phyloP scores from a whole-genome alignment of 2,329 filamentous ascomycete genomes.

The Fusarium cyanostomum region DNA sequence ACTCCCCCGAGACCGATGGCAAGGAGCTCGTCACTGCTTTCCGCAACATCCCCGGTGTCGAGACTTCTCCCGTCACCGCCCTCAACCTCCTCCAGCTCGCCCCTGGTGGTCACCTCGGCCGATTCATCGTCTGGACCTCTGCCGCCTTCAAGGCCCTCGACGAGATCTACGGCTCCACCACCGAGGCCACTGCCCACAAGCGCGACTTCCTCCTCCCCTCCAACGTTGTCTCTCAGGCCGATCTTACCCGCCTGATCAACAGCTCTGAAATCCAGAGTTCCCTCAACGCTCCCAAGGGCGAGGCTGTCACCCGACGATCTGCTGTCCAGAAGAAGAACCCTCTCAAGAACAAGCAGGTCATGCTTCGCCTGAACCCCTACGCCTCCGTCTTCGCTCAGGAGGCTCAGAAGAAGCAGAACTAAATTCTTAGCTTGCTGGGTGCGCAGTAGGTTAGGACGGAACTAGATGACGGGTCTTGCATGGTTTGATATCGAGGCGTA shows the following conservation, averaged over 20 bases:
- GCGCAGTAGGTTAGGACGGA: constrained; percentile 48
- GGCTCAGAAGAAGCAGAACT: constrained; percentile 54
- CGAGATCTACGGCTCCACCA: constrained; percentile 95
- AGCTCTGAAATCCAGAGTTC: constrained; percentile 98
- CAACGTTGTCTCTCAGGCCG: constrained; percentile 92
- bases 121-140: constrained; percentile 99
- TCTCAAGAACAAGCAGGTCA: constrained; percentile 97
- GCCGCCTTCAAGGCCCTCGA: constrained; percentile 96
- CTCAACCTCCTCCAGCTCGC: constrained; percentile 99
- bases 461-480: constrained; percentile 43
- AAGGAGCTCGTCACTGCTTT: constrained; percentile 93
- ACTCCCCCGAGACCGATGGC: constrained; percentile 94
- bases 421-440: constrained; percentile 50
- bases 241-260: constrained; percentile 99
- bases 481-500: constrained; percentile 52
- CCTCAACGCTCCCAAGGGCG: constrained; percentile 89
- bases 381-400: constrained; percentile 87
- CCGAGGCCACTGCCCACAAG: constrained; percentile 90
- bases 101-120: constrained; percentile 97
- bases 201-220: constrained; percentile 98
- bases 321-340: constrained; percentile 99
- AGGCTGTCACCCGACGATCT: constrained; percentile 87
- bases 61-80: constrained; percentile 92
- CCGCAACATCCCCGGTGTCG: constrained; percentile 98
- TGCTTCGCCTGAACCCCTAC: constrained; percentile 99